Evolutionary conservation across 306 rosid species (phyloP).

Genomic region (Abrus pulchellus): DNA sequence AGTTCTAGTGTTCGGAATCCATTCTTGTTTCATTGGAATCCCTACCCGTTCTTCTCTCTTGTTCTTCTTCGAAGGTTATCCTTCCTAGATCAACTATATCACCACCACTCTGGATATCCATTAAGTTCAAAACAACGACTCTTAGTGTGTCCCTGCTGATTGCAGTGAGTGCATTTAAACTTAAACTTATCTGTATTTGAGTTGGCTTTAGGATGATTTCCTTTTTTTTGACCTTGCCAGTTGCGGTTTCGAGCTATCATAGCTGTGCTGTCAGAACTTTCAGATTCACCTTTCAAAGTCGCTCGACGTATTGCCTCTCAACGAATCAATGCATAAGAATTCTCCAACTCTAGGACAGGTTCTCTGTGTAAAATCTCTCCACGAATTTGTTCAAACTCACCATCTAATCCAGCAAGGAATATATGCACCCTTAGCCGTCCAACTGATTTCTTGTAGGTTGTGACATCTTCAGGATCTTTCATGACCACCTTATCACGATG

Average conservation of each 20-base stretch:
- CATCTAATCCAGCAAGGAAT: background rate
- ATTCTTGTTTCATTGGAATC: no score
- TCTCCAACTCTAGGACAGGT: background rate
- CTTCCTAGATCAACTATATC: no score
- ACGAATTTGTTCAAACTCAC: background rate
- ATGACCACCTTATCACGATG: slow-evolving; percentile 8
- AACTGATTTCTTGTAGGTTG: background rate
- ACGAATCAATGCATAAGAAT: background rate
- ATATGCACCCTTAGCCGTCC: background rate
- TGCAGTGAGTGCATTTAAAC: slow-evolving; percentile 2
- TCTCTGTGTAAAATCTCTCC: background rate
- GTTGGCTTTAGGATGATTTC: background rate
- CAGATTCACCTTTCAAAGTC: background rate
- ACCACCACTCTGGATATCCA: slow-evolving; percentile 3
- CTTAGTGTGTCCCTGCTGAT: background rate
- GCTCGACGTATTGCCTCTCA: background rate
- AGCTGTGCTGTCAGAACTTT: background rate
- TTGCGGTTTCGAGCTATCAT: background rate
- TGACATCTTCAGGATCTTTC: background rate
- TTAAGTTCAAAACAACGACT: background rate
- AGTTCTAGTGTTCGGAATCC: no score
- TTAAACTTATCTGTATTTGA: background rate
- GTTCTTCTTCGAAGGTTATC: no score
- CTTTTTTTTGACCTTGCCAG: background rate
- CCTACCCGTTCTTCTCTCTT: no score